Base-by-base conservation (phyloP, 345 rosid species). In the Orychophragmus violaceus region DNA sequence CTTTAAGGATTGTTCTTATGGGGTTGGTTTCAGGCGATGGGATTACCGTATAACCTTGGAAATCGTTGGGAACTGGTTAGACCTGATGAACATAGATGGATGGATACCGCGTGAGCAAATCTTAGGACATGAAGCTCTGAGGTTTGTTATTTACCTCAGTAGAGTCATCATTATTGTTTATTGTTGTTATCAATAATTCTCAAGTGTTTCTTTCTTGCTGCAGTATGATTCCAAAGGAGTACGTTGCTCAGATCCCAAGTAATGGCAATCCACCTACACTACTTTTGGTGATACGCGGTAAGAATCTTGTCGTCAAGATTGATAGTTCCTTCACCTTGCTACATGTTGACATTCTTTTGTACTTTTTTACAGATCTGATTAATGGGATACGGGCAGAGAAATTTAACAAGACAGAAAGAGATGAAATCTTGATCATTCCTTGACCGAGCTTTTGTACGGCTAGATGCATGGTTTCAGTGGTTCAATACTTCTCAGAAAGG, bases 61-160 rank as follows among this genome's bases (percentile, higher is more conserved):
- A 74, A 90, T 90, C 6, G 42, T 93, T 79, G 96, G 97, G 53
- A 89, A 90, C 75, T 93, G 97, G 98, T 85, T 93, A 79, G 97
- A 93, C 72, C 68, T 93, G 66, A 86, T 93, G 86, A 93, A 93
- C 49, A 74, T 87, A 17, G 97, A 90, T 67, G 97, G 98, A 58
- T 90, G 98, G 98, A 90, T 93, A 76, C 98, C 98, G 1, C 87
- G 95, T 16, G 98, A 93, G 75, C 96, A 90, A 79, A 22, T 70
- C 51, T 69, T 90, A 52, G 98, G 96, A 29, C 83, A 84, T 75
- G 98, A 93, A 84, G 97, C 98, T 62, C 79, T 81, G 61, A 93
- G 97, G 96, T 93, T 68, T 21, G 35, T 8, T 59, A 29, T 52
- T 67, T 28, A 64, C 64, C 14, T 48, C 46, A 30, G 2, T 46